phyloP scores from a whole-genome alignment of 2,329 filamentous ascomycete species.

The Diaporthe citri region DNA sequence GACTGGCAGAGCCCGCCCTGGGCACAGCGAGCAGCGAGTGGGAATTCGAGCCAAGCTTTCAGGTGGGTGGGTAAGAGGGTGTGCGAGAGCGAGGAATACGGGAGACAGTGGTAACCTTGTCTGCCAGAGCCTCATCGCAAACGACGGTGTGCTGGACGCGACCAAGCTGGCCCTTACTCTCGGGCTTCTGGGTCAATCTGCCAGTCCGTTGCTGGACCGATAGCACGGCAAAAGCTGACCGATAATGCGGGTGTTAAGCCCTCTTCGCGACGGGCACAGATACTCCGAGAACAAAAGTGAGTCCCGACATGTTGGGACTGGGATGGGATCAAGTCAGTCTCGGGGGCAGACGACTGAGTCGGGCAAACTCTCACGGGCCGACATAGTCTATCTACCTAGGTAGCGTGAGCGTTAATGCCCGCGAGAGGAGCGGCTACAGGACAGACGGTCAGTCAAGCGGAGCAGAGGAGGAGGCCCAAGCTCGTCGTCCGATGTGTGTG shows the following conservation, averaged over 20 bases:
- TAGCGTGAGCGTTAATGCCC: neutral
- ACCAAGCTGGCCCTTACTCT: neutral
- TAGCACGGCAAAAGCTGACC: neutral
- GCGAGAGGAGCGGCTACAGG: conserved; percentile 13
- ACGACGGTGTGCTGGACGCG: neutral
- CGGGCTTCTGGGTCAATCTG: neutral
- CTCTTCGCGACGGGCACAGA: conserved; percentile 9
- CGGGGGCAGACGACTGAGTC: neutral
- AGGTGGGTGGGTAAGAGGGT: neutral
- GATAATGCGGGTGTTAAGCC: neutral
- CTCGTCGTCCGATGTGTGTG: conserved; percentile 5
- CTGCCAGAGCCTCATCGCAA: conserved; percentile 28
- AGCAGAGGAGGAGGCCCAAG: neutral
- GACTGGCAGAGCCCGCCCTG: conserved; percentile 2
- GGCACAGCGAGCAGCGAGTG: neutral
- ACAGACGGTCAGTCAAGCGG: neutral
- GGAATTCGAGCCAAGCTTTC: conserved; percentile 16
- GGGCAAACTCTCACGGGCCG: conserved; percentile 19
- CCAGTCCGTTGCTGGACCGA: conserved; percentile 5
- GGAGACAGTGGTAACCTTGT: conserved; percentile 15
- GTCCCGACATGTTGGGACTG: conserved; percentile 16
- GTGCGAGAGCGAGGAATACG: neutral
- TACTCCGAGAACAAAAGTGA: conserved; percentile 25
- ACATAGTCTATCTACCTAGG: neutral
- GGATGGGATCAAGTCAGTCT: neutral